Percentiles rank a stretch among this genome's conserved stretches.
These are phyloP conservation scores for Beauveria sp. DNA, from an alignment of 2,329 filamentous ascomycete genomes.

Conservation along the genomic window DNA sequence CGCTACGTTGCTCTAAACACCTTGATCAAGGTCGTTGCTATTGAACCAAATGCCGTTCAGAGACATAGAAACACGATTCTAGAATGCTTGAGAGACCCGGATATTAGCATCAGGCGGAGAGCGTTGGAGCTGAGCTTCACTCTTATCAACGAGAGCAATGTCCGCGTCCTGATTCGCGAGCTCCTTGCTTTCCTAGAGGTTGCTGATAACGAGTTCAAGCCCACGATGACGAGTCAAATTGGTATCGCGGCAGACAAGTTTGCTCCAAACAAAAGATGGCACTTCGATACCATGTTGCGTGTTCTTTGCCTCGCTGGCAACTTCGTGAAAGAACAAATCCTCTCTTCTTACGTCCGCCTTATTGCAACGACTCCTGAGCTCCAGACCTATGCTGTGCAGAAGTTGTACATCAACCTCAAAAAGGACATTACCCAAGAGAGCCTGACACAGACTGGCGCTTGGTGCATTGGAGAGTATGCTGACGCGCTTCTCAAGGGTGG, in stretches of 20 bases:
- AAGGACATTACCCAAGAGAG: conserved; percentile 98
- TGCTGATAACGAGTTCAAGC: conserved; percentile 97
- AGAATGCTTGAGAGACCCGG: conserved; percentile 90
- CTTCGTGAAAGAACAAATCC: conserved; percentile 94
- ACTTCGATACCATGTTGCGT: conserved; percentile 94
- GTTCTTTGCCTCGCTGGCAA: conserved; percentile 91
- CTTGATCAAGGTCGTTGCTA: conserved; percentile 93
- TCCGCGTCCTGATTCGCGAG: conserved; percentile 87
- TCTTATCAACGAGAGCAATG: conserved; percentile 93
- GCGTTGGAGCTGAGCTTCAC: conserved; percentile 98
- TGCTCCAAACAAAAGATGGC: conserved; percentile 95
- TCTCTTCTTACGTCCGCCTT: conserved; percentile 92
- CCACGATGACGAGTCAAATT: conserved; percentile 96
- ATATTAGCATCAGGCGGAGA: conserved; percentile 92
- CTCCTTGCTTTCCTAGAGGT: conserved; percentile 92
- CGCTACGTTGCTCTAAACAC: conserved; percentile 97
- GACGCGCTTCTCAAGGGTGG: conserved; percentile 83
- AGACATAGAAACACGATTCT: conserved; percentile 95
- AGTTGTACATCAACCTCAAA: conserved; percentile 86
- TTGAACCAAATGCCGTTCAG: conserved; percentile 96
- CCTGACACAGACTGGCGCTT: conserved; percentile 91
- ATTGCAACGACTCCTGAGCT: conserved; percentile 91
- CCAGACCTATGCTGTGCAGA: conserved; percentile 94
- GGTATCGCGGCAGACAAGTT: conserved; percentile 94
- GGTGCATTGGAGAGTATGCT: conserved; percentile 97